Percentiles rank a stretch among this genome's conserved stretches.
These are phyloP conservation scores for Zoysia matrella DNA, from an alignment of 202 grass and related monocot genomes.

Conservation along the genomic window DNA sequence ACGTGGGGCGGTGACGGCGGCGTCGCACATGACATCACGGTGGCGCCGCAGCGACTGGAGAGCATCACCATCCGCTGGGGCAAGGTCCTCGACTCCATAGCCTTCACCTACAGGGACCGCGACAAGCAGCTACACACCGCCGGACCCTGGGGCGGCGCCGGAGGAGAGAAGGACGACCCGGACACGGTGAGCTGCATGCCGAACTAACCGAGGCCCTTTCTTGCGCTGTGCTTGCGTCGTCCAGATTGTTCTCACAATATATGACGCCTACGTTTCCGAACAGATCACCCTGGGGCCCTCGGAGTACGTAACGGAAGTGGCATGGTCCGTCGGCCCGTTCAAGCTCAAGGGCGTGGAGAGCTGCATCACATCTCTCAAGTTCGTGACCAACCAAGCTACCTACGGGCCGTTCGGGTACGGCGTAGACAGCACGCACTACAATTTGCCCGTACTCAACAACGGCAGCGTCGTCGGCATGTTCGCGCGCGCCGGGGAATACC, in stretches of 20 bases:
- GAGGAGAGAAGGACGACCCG: neutral
- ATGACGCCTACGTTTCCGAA: no score
- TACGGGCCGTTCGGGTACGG: conserved; percentile 26
- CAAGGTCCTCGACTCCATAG: conserved; percentile 32
- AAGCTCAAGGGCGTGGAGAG: neutral
- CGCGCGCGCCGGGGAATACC: neutral
- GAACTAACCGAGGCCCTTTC: neutral
- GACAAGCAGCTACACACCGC: neutral
- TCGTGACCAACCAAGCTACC: conserved; percentile 29
- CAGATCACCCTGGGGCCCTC: neutral
- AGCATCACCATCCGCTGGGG: neutral
- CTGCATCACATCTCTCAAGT: conserved; percentile 14
- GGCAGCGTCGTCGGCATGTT: no score
- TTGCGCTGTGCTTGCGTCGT: neutral
- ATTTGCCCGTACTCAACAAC: neutral
- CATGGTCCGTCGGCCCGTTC: conserved; percentile 11
- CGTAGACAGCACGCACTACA: neutral
- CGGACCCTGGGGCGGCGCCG: conserved; percentile 34
- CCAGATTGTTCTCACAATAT: no score
- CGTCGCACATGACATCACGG: conserved; percentile 7
- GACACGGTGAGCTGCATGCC: neutral
- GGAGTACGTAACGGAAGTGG: conserved; percentile 22
- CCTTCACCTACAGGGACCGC: conserved; percentile 20
- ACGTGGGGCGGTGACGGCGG: conserved; percentile 36
- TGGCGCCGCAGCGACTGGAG: conserved; percentile 12